phyloP scores from a whole-genome alignment of 2,329 filamentous ascomycete species.

The Penicillium sp. region DNA sequence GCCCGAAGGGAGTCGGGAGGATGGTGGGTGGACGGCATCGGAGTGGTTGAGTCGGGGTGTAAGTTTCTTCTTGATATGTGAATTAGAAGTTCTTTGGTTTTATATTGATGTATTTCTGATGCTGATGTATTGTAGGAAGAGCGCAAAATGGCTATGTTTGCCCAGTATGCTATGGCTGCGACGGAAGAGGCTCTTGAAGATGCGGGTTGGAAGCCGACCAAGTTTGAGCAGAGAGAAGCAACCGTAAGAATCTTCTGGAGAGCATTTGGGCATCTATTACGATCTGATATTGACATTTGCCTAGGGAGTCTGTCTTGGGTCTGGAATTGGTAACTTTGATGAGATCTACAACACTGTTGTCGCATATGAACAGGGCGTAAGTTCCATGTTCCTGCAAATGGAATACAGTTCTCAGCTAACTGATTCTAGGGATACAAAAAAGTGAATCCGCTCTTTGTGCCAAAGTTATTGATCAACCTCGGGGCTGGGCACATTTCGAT shows the following conservation, averaged over 20 bases:
- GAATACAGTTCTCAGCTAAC: neutral
- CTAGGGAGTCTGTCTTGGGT: slow-evolving; percentile 85
- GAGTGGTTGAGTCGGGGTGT: slow-evolving; percentile 49
- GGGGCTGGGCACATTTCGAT: slow-evolving; percentile 94
- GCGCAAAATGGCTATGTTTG: slow-evolving; percentile 84
- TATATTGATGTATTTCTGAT: neutral
- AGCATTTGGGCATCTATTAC: slow-evolving; percentile 8
- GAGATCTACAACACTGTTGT: slow-evolving; percentile 84
- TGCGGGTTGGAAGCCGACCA: slow-evolving; percentile 70
- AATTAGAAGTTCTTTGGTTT: neutral
- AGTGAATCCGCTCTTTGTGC: slow-evolving; percentile 90
- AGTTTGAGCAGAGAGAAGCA: slow-evolving; percentile 64
- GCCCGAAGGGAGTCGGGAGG: slow-evolving; percentile 55
- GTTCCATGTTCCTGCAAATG: slow-evolving; percentile 23
- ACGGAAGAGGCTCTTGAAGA: slow-evolving; percentile 82
- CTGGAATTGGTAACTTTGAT: slow-evolving; percentile 91
- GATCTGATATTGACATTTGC: slow-evolving; percentile 8
- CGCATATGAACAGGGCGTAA: slow-evolving; percentile 70
- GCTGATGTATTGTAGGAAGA: slow-evolving; percentile 49
- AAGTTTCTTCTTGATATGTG: slow-evolving; percentile 8
- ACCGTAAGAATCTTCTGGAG: slow-evolving; percentile 53
- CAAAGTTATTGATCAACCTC: slow-evolving; percentile 89
- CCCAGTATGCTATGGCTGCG: slow-evolving; percentile 87
- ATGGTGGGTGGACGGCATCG: slow-evolving; percentile 45
- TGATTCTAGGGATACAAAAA: slow-evolving; percentile 76